Conservation (phyloP, 768 basidiomycete genomes). For the Amanita exitialis region DNA sequence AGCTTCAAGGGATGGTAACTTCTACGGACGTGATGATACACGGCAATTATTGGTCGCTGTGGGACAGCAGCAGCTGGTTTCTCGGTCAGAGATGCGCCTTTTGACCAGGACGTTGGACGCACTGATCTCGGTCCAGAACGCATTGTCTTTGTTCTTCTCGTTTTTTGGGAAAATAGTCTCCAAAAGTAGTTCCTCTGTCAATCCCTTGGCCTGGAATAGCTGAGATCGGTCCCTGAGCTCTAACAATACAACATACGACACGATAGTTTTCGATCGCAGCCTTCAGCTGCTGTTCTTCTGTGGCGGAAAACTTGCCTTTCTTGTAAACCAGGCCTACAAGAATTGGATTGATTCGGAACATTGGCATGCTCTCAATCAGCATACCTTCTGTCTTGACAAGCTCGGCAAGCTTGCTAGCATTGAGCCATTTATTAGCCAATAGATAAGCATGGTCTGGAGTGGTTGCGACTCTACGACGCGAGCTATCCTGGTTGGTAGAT, state of each 20-base stretch:
- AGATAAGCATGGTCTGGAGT: conserved; percentile 54
- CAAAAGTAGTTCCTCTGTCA: conserved; percentile 44
- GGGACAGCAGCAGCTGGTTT: conserved; percentile 55
- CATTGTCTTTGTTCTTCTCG: conserved; percentile 47
- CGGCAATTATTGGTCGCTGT: conserved; percentile 70
- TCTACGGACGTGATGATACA: conserved; percentile 75
- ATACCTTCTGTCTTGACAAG: conserved; percentile 61
- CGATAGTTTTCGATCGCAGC: conserved; percentile 57
- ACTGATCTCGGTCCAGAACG: conserved; percentile 82
- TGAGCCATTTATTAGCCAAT: conserved; percentile 75
- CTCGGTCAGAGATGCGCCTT: not conserved
- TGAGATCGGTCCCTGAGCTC: not conserved
- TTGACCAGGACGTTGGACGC: conserved; percentile 13
- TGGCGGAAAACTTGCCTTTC: conserved; percentile 80
- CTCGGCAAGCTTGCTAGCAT: conserved; percentile 54
- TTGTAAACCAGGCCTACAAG: conserved; percentile 69
- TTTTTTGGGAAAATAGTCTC: conserved; percentile 63
- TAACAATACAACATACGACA: conserved; percentile 29
- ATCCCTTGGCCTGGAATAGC: conserved; percentile 31
- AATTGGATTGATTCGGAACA: not conserved
- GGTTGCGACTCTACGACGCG: conserved; percentile 15
- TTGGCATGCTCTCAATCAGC: not conserved
- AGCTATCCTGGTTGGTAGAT: conserved; percentile 18
- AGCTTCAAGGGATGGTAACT: conserved; percentile 57
- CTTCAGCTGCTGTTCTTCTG: conserved; percentile 59